These are phyloP conservation scores for Austroboletus eburneus DNA, from an alignment of 768 basidiomycete species.

Conservation along the genomic window DNA sequence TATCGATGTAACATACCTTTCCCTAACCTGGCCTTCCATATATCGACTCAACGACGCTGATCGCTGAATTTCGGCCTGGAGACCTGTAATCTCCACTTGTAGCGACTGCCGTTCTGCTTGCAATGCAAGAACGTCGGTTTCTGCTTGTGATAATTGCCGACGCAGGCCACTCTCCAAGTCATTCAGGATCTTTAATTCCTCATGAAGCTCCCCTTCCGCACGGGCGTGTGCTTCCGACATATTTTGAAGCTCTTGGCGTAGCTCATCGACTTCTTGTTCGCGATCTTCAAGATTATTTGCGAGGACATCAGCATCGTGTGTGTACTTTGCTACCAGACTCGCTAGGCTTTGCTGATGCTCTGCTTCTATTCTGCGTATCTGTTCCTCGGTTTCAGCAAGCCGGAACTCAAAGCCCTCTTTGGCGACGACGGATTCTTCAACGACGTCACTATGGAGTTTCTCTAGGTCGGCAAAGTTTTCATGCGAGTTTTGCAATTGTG, in stretches of 20 bases:
- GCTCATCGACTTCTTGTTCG: conserved; percentile 28
- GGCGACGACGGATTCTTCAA: conserved; percentile 20
- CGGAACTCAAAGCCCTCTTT: conserved; percentile 31
- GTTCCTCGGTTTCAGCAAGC: conserved; percentile 24
- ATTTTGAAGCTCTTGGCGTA: conserved; percentile 38
- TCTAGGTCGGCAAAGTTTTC: conserved; percentile 26
- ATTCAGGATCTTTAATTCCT: conserved; percentile 29
- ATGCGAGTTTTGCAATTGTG: conserved; percentile 18
- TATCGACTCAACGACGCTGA: conserved; percentile 56
- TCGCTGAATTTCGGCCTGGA: conserved; percentile 66
- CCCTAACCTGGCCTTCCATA: conserved; percentile 59
- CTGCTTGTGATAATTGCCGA: conserved; percentile 40
- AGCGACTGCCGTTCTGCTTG: conserved; percentile 50
- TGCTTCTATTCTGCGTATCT: conserved; percentile 25
- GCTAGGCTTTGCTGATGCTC: conserved; percentile 16
- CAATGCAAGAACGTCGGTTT: conserved; percentile 32
- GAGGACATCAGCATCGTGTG: conserved; percentile 32
- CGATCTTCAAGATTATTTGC: conserved; percentile 37
- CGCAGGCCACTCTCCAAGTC: conserved; percentile 35
- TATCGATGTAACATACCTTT: conserved; percentile 43
- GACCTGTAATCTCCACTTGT: conserved; percentile 52
- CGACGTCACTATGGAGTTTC: conserved; percentile 19
- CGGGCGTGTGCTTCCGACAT: conserved; percentile 32
- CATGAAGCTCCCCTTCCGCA: conserved; percentile 28
- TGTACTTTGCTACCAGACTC: conserved; percentile 33